Base-by-base conservation (phyloP, 768 basidiomycete species). In the Amanita jacksonii region DNA sequence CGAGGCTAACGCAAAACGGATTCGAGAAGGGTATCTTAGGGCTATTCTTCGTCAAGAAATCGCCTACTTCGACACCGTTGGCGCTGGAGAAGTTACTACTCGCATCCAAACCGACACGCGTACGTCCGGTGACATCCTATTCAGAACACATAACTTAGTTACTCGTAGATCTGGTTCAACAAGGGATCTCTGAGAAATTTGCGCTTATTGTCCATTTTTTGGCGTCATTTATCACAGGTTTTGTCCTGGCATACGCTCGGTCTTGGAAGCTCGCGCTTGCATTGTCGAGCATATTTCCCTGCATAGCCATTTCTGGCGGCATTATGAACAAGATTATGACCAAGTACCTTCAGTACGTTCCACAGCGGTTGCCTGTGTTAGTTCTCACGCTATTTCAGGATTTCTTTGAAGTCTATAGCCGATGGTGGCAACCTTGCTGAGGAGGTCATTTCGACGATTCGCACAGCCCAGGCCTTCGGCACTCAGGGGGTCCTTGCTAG, bases 101-200 rank as follows among this genome's bases (percentile, higher is more conserved):
- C 79, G 91, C 34, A 96, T 96, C 49, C 82, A 88, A 57, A 86
- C 85, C 0, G 85, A 88, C 57, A 87, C 84, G 18, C 87, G 85
- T 85, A 57, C 50, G 78, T 65, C n/a, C n/a, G n/a, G n/a, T n/a
- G n/a, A n/a, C n/a, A n/a, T n/a, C n/a, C n/a, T n/a, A n/a, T n/a
- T n/a, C n/a, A n/a, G n/a, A n/a, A n/a, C n/a, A n/a, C n/a, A n/a
- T n/a, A n/a, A n/a, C n/a, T n/a, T n/a, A n/a, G n/a, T n/a, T n/a
- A n/a, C n/a, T n/a, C 27, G 27, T 28, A 87, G 85, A 94, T 65
- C 62, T 94, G 33, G 79, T 97, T 2, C 92, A 94, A 54, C 84
- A 89, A 61, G 92, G 89, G n/a, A 87, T 85, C 2, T 85, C 83
- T 0, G 92, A 97, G 62, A 94, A 94, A 58, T 81, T 92, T 6